Evolutionary conservation across 148 eudicot species (phyloP), one percentile per base, ranked within the genome.

Genomic region (Fagopyrum homotropicum): DNA sequence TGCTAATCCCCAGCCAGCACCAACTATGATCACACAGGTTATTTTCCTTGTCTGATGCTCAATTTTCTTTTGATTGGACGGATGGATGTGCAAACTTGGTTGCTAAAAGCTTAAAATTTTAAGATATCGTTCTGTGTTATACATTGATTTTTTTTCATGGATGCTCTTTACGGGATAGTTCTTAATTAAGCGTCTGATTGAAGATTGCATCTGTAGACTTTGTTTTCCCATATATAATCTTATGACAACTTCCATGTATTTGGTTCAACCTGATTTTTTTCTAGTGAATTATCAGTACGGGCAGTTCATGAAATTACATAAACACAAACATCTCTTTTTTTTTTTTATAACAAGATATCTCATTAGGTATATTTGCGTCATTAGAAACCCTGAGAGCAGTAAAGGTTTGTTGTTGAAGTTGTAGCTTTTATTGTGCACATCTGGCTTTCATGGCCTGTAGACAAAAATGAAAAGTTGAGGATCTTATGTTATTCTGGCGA

Each of bases 1-100:
- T 75, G 78, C 93, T 29, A 83, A 86, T 78, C 72, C 87, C 77
- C 96, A 88, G 74, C 77, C 91, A 43, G 78, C 87, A 54, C 83
- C 88, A 40, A 82, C 98, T 70, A 76, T 90, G 83, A 82, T 88
- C 73, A 86, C 96, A 69, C 91, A 93, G 98, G 98, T 93, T 76
- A 17, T 1, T 66, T 9, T 66, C 69, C 7, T 63, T 63, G 2
- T 63, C n/a, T 70, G 35, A 45, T 45, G 29, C 29, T 47, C 22
- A 45, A 45, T 70, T 70, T 70, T 51, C 73, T 45, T 63, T 30
- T 63, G 6, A 63, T 63, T 63, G 45, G 45, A 63, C 11, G 69
- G n/a, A 63, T 35, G 29, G 45, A 63, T 30, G 69, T 9, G n/a
- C 3, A 35, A 22, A 26, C 43, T 60, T 63, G 44, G 44, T 30